A percentile compares a stretch with the other conserved stretches of the same genome.
Evolutionary conservation across 768 basidiomycete genomes (phyloP).

Genomic region (Macrolepiota dolichaula): DNA sequence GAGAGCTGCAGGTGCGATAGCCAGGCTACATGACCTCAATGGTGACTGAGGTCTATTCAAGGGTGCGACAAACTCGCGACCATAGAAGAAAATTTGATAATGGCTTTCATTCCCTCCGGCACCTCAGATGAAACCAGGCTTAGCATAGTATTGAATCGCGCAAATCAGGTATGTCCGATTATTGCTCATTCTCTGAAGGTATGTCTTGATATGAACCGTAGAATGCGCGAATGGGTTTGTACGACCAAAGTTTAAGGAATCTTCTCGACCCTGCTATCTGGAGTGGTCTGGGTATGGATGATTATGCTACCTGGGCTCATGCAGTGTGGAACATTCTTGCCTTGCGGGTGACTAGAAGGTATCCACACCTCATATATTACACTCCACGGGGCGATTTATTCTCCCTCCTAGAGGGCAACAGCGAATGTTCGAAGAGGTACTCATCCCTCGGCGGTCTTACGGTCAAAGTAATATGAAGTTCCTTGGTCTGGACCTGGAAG

Average conservation of each 20-base stretch:
- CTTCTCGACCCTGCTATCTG: constrained; percentile 71
- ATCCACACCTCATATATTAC: not conserved
- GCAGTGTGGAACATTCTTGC: constrained; percentile 78
- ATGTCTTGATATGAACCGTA: constrained; percentile 24
- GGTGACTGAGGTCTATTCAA: constrained; percentile 24
- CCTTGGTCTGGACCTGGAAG: constrained; percentile 36
- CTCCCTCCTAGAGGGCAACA: constrained; percentile 52
- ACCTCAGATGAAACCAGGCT: constrained; percentile 61
- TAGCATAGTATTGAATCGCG: constrained; percentile 58
- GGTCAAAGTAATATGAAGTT: constrained; percentile 54
- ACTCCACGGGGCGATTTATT: not conserved
- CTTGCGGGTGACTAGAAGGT: constrained; percentile 70
- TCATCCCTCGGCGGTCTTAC: constrained; percentile 57
- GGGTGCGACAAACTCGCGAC: constrained; percentile 65
- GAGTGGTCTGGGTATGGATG: constrained; percentile 59
- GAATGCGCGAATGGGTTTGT: constrained; percentile 69
- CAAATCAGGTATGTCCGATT: constrained; percentile 50
- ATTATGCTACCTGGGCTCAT: constrained; percentile 71
- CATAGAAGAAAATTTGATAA: constrained; percentile 67
- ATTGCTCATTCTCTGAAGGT: not conserved
- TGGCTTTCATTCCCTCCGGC: constrained; percentile 59
- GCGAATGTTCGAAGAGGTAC: constrained; percentile 61
- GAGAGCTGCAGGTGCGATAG: constrained; percentile 57
- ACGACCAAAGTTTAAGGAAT: constrained; percentile 54
- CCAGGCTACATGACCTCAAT: not conserved